Conservation (phyloP, 163 green algal species). For the Chlamydomonas reinhardtii region DNA sequence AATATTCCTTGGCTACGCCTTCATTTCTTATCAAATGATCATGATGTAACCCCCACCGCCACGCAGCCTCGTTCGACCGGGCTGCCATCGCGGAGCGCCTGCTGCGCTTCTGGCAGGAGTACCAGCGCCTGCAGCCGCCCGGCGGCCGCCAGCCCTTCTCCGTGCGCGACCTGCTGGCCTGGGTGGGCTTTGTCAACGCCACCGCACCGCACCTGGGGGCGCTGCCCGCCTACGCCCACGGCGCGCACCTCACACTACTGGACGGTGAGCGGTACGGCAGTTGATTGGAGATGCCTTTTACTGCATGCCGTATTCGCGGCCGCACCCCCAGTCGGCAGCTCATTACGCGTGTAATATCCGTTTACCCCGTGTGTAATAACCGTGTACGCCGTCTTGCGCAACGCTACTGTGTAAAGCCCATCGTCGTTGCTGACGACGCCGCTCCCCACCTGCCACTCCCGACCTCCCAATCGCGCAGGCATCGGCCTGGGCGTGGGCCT, state of each 20-base stretch:
- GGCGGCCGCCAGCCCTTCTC: slow-evolving; percentile 74
- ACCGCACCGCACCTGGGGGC: slow-evolving; percentile 65
- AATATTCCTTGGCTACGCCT: no score
- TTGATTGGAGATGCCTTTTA: no score
- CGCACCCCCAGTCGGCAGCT: no score
- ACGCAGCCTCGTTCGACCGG: slow-evolving; percentile 24
- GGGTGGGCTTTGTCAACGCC: slow-evolving; percentile 89
- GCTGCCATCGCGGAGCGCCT: slow-evolving; percentile 61
- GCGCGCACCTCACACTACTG: slow-evolving; percentile 93
- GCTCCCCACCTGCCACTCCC: no score
- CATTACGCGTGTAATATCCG: no score
- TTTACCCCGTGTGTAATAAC: no score
- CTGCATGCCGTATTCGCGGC: no score
- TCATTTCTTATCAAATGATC: no score
- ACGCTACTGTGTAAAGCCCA: no score
- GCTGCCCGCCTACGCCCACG: slow-evolving; percentile 87
- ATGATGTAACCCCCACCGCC: no score
- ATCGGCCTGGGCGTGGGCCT: slow-evolving; percentile 86
- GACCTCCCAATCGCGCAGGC: background rate
- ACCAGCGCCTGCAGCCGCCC: slow-evolving; percentile 40
- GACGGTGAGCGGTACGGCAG: slow-evolving; percentile 75
- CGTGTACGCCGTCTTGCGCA: no score
- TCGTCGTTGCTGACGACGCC: no score
- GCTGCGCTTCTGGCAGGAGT: slow-evolving; percentile 88
- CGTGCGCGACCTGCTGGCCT: slow-evolving; percentile 95